Base-by-base conservation (phyloP, 2,329 filamentous ascomycete genomes). In the Fusarium paranaense region DNA sequence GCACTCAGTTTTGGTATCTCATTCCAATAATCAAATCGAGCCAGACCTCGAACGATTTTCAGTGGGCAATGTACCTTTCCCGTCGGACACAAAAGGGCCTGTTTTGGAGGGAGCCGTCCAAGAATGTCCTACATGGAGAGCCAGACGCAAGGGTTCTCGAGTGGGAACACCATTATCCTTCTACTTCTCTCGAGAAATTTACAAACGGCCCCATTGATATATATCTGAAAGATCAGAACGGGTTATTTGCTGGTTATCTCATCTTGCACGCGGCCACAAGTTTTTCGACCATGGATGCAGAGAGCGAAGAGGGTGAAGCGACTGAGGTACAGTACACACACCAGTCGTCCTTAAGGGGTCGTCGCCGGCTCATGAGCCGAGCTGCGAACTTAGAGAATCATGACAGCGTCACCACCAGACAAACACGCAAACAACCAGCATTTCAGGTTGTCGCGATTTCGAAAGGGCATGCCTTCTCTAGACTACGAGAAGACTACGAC, bases 381-480 rank as follows among this genome's bases (percentile, higher is more conserved):
- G 8, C 22, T 5, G 3, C 6, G 8, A 50, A 9, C 22, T 3
- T 27, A 16, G 18, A 50, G 22, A 30, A 27, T 14, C 13, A 45
- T 27, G 25, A 22, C 14, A 50, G 25, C 45, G 4, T 18, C 45
- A 27, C 8, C 16, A 5, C 14, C 22, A 50, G 25, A 27, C 45
- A 3, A 27, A n/a, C 14, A 6, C 22, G 25, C 25, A 50, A 50
- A 30, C 25, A 27, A 27, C 4, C 27, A n/a, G 8, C 45, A 18
- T 50, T 50, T 30, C 45, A 50, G 9, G 8, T 50, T 50, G 45
- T 50, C 14, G 45, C 45, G 9, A 50, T 50, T 30, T 50, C 45
- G 25, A 50, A 50, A 30, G 16, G 45, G 3, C 45, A 30, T 4
- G 25, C 25, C 45, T 50, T 50, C 25, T n/a, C 25, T 11, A 6